phyloP scores from a whole-genome alignment of 2,329 filamentous ascomycete species.

The Ceratocystis lukuohia region DNA sequence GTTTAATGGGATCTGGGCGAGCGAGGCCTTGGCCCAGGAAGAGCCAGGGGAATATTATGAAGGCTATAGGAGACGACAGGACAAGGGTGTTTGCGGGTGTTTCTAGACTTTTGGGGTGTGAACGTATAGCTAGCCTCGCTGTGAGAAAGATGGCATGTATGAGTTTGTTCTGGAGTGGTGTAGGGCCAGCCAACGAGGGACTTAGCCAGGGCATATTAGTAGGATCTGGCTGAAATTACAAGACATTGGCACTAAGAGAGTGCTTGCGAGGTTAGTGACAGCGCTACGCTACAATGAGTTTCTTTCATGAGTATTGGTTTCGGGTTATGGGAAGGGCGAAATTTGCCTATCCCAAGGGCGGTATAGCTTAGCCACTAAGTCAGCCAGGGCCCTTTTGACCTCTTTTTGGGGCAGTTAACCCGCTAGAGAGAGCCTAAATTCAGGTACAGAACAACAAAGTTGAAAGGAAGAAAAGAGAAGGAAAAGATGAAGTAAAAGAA shows the following conservation, averaged over 20 bases:
- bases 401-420: neutral
- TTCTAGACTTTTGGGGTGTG: neutral
- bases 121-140: neutral
- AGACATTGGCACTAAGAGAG: conserved; percentile 3
- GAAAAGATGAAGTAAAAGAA: neutral
- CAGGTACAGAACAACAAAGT: neutral
- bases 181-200: neutral
- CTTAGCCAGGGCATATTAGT: neutral
- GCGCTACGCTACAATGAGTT: neutral
- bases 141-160: neutral
- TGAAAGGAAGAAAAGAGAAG: neutral
- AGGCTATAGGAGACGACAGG: conserved; percentile 4
- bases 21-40: conserved; percentile 12
- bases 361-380: neutral
- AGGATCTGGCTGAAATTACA: conserved; percentile 1
- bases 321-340: neutral
- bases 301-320: neutral
- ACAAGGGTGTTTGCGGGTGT: neutral
- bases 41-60: conserved; percentile 4
- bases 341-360: neutral
- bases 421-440: conserved; percentile 3
- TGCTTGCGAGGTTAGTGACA: neutral
- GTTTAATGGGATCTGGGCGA: conserved; percentile 18
- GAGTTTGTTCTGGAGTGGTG: neutral
- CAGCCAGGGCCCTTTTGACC: neutral